Evolutionary conservation across 768 basidiomycete genomes (phyloP), one percentile per base, ranked within the genome.

Genomic region (Dacryopinax spathularia): DNA sequence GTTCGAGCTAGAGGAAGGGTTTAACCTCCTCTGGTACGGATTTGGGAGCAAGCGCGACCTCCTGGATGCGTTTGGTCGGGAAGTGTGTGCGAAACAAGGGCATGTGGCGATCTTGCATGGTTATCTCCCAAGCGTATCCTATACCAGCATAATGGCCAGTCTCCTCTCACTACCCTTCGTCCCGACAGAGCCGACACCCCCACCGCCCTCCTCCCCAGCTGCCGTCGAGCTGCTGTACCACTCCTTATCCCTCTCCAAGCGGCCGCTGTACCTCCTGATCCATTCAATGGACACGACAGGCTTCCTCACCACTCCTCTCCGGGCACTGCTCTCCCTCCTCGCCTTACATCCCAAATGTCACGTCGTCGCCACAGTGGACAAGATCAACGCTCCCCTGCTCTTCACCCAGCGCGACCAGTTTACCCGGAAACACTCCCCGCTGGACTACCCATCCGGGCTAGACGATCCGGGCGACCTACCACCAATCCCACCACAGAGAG

Each of bases 11-110:
- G 76, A 78, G 1, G 82, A 86, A 71, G 93, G 91, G 1, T 97
- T 92, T 78, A 93, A 90, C 72, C 75, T 97, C 43, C 73, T 94
- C 20, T 85, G 91, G 73, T 91, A 91, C 69, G 95, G 95, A 0
- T 82, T 84, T 69, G 95, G 95, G 4, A 94, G 91, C 20, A 99
- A 99, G 72, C 80, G 90, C 63, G 72, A 70, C 18, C 67, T 87
- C 9, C 76, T 99, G 33, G 89, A 95, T 70, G 76, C 81, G 22
- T 89, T 96, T 63, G 91, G 87, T 1, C 76, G 72, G 2, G 75
- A 79, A 0, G 70, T 75, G 22, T 83, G 88, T 66, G 73, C 81
- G 6, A 81, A 77, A 62, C 73, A 70, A 0, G 91, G 91, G 0
- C 81, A 89, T 66, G 86, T 90, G 43, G 81, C 91, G 62, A 77